phyloP scores from a whole-genome alignment of 176 grass and related monocot genomes.

The Carex cristatella region DNA sequence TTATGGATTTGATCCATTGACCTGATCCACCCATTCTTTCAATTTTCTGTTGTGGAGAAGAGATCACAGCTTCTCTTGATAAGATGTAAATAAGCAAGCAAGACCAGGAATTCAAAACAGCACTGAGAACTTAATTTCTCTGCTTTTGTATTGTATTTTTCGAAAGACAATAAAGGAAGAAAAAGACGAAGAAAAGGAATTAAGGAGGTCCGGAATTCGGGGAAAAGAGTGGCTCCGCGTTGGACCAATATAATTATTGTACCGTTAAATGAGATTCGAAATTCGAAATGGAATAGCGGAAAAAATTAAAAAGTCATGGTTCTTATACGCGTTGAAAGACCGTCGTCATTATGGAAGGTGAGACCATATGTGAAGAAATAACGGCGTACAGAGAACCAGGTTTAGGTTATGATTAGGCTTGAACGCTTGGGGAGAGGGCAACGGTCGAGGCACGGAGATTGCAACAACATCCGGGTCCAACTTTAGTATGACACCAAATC shows the following conservation, averaged over 20 bases:
- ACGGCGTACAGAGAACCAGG: not conserved
- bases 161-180: not conserved
- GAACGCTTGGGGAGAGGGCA: not conserved
- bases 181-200: constrained; percentile 18
- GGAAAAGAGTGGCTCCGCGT: not conserved
- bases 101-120: constrained; percentile 3
- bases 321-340: not conserved
- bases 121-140: not conserved
- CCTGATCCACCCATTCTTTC: constrained; percentile 50
- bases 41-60: not conserved
- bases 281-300: constrained; percentile 1
- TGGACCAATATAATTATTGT: not conserved
- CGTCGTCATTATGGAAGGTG: not conserved
- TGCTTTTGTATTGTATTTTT: not conserved
- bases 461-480: not conserved
- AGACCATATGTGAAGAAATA: not conserved
- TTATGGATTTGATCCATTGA: constrained; percentile 70
- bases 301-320: not conserved
- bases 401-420: not conserved
- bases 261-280: constrained; percentile 24
- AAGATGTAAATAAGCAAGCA: not conserved
- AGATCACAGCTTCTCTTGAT: not conserved
- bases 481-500: too few species aligned
- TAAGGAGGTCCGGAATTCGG: constrained; percentile 8
- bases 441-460: constrained; percentile 23